Conservation (phyloP, 2,329 filamentous ascomycete species). For the Exophiala xenobiotica region DNA sequence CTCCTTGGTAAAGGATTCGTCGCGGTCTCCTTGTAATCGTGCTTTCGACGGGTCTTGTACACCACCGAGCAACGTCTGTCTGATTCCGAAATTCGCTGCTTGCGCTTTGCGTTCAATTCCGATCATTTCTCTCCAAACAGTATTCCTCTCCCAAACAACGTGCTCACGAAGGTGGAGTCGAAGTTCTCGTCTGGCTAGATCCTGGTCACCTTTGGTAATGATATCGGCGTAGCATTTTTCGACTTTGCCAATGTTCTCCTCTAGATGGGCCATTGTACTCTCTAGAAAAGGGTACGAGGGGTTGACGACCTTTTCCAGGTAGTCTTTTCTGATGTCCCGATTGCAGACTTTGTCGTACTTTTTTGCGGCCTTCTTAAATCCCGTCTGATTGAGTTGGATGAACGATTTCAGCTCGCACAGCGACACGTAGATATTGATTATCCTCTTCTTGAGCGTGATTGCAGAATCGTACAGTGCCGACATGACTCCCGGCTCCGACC, state of each 20-base stretch:
- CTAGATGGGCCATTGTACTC: constrained; percentile 67
- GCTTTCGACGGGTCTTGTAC: constrained; percentile 67
- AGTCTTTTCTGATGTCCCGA: constrained; percentile 72
- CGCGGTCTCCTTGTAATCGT: constrained; percentile 78
- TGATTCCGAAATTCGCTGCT: constrained; percentile 81
- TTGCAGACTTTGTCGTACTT: constrained; percentile 98
- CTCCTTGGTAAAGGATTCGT: constrained; percentile 61
- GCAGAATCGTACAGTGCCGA: constrained; percentile 67
- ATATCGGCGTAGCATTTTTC: constrained; percentile 78
- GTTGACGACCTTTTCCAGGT: constrained; percentile 72
- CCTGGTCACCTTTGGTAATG: constrained; percentile 76
- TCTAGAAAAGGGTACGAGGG: constrained; percentile 78
- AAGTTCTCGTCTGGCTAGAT: constrained; percentile 77
- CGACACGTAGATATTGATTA: constrained; percentile 82
- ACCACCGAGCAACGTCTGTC: constrained; percentile 74
- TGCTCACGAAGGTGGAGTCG: constrained; percentile 90
- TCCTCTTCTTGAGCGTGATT: constrained; percentile 89
- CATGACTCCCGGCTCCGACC: constrained; percentile 77
- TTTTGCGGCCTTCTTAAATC: constrained; percentile 93
- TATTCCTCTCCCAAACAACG: constrained; percentile 98
- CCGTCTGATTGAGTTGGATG: constrained; percentile 92
- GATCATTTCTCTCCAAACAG: constrained; percentile 98
- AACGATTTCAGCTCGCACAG: constrained; percentile 95
- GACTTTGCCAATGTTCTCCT: constrained; percentile 70
- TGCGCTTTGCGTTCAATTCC: constrained; percentile 94